Evolutionary conservation across 140 eudicot genomes (phyloP), one percentile per base, ranked within the genome.

Genomic region (Erigeron philadelphicus): DNA sequence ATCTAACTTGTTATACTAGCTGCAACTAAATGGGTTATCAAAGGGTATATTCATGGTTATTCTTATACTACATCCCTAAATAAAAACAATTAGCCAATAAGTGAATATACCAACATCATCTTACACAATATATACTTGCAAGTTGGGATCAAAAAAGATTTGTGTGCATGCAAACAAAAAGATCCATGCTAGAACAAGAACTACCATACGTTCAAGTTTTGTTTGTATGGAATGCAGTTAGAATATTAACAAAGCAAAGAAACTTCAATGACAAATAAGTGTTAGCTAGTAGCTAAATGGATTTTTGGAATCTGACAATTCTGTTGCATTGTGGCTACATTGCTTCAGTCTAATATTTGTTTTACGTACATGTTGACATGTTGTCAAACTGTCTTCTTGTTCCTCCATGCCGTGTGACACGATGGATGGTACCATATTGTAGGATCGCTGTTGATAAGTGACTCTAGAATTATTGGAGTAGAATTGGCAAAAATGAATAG

Each of bases 241-340:
- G 49, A 70, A 61, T 60, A 60, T 16, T 41, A 72, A 72, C 76
- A 72, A 72, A 49, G 50, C 25, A 21, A 21, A 21, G 1, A 49
- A 63, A 43, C 75, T 16, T 48, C 49, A 72, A 49, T 72, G 23
- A 47, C 49, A 21, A 7, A 16, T 6, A 59, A 35, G 54, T 8
- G 44, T 2, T 23, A 53, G 48, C 57, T 47, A 25, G 42, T 19
- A 13, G 69, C 41, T 50, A 66, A 41, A 41, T 6, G 12, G 46
- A 56, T 42, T 64, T 73, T 21, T 25, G 72, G 72, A 57, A 19
- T 41, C 66, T 73, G 78, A 73, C 78, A 64, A 25, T 11, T 63
- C 45, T 53, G 31, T 52, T 9, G 10, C 65, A 53, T 31, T 31
- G 9, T 72, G 54, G 62, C 62, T 11, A 50, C 62, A 59, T 6